Conservation (phyloP, 768 basidiomycete species). For the Xerocomellus amylosporus region DNA sequence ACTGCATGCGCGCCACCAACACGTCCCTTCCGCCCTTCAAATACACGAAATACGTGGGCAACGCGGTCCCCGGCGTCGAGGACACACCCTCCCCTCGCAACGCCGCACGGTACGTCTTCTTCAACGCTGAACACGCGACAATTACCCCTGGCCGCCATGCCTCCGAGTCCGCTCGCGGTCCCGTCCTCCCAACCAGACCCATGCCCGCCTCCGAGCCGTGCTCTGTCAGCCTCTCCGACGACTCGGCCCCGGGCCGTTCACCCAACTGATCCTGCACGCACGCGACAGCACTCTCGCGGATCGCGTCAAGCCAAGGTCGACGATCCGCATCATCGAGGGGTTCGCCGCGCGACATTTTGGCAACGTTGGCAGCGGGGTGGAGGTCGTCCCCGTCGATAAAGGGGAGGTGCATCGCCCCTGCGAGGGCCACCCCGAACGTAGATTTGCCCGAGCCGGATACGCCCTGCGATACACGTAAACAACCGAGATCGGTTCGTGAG, state of each 20-base stretch:
- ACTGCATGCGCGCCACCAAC: constrained; percentile 60
- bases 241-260: no score
- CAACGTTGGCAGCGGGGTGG: constrained; percentile 77
- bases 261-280: constrained; percentile 8
- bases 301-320: constrained; percentile 76
- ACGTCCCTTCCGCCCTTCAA: constrained; percentile 58
- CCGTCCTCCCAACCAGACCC: not conserved
- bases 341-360: constrained; percentile 78
- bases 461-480: constrained; percentile 41
- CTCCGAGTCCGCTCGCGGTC: no score
- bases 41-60: constrained; percentile 79
- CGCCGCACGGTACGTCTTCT: constrained; percentile 75
- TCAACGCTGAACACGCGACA: constrained; percentile 84
- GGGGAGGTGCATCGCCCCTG: constrained; percentile 55
- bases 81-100: constrained; percentile 46
- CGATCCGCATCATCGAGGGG: constrained; percentile 83
- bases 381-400: constrained; percentile 90
- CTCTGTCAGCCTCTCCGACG: no score
- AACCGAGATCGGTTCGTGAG: not conserved
- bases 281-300: constrained; percentile 58
- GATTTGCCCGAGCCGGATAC: constrained; percentile 74
- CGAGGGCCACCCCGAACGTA: constrained; percentile 65
- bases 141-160: constrained; percentile 52
- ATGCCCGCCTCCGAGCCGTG: no score
- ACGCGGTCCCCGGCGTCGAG: not conserved